phyloP scores from a whole-genome alignment of 352 stramenopile species.

The Thraustochytrium sp. region DNA sequence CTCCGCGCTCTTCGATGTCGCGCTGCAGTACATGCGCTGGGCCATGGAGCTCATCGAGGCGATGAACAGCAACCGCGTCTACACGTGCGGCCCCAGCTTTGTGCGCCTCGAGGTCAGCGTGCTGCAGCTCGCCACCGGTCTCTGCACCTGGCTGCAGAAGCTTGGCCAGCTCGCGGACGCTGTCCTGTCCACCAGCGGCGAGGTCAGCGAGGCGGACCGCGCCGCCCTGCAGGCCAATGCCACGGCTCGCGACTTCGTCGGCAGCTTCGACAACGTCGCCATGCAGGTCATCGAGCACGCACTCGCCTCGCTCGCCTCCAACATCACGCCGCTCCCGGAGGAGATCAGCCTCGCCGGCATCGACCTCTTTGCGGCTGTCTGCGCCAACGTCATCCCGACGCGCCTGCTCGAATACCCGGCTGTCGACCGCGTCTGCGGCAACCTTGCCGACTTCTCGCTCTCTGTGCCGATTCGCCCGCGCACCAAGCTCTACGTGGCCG shows the following conservation, averaged over 20 bases:
- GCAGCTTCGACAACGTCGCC: neutral
- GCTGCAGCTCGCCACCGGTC: neutral
- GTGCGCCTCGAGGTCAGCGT: neutral
- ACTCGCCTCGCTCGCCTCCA: neutral
- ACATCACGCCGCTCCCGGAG: constrained; percentile 11
- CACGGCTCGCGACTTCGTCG: neutral
- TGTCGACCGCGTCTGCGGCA: neutral
- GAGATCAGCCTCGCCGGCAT: constrained; percentile 7
- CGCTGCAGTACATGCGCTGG: neutral
- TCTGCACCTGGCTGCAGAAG: constrained; percentile 1
- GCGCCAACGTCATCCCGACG: neutral
- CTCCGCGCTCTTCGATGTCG: neutral
- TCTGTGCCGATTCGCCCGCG: neutral
- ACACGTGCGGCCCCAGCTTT: neutral
- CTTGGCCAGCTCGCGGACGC: constrained; percentile 5
- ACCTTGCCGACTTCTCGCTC: neutral
- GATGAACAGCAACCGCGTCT: neutral
- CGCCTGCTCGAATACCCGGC: neutral
- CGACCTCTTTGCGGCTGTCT: neutral
- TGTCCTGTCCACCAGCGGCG: neutral
- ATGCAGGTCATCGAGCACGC: neutral
- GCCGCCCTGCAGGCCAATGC: neutral
- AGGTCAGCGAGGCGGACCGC: neutral
- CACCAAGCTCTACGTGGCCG: constrained; percentile 2
- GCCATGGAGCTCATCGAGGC: constrained; percentile 1